phyloP scores from a whole-genome alignment of 805 yeast species.

The Candida hispaniensis region DNA sequence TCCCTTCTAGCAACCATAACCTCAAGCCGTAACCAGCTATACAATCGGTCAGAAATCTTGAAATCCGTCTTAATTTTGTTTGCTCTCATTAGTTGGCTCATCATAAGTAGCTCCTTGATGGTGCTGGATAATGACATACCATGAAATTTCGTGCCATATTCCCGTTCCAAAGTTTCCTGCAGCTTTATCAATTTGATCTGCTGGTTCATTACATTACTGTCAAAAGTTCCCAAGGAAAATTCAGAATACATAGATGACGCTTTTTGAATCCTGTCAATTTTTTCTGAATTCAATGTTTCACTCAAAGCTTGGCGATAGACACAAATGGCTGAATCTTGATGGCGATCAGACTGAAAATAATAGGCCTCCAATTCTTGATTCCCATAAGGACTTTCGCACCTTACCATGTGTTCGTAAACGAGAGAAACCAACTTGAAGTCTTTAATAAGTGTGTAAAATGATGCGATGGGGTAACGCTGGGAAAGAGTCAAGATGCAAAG shows the following conservation, averaged over 20 bases:
- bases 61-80: slow-evolving; percentile 41
- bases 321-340: slow-evolving; percentile 37
- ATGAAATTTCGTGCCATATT: slow-evolving; percentile 31
- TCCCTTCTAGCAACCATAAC: slow-evolving; percentile 38
- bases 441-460: slow-evolving; percentile 57
- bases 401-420: slow-evolving; percentile 33
- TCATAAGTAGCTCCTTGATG: slow-evolving; percentile 34
- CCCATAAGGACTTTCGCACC: slow-evolving; percentile 27
- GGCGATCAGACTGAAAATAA: slow-evolving; percentile 54
- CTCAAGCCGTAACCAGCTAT: slow-evolving; percentile 43
- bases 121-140: slow-evolving; percentile 41
- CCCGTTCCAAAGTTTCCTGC: slow-evolving; percentile 38
- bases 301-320: slow-evolving; percentile 28
- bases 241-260: slow-evolving; percentile 31
- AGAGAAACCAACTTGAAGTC: slow-evolving; percentile 35
- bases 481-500: slow-evolving; percentile 50
- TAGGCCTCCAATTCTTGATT: slow-evolving; percentile 39
- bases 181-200: slow-evolving; percentile 35
- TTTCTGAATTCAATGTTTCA: slow-evolving; percentile 18
- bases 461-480: no score
- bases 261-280: slow-evolving; percentile 25
- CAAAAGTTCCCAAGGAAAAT: slow-evolving; percentile 24
- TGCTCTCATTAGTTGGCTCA: slow-evolving; percentile 43
- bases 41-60: slow-evolving; percentile 46
- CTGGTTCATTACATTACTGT: slow-evolving; percentile 35